A percentile compares a stretch with the other conserved stretches of the same genome.
Conservation (phyloP, 116 monocot genomes). For the Posidonia oceanica region DNA sequence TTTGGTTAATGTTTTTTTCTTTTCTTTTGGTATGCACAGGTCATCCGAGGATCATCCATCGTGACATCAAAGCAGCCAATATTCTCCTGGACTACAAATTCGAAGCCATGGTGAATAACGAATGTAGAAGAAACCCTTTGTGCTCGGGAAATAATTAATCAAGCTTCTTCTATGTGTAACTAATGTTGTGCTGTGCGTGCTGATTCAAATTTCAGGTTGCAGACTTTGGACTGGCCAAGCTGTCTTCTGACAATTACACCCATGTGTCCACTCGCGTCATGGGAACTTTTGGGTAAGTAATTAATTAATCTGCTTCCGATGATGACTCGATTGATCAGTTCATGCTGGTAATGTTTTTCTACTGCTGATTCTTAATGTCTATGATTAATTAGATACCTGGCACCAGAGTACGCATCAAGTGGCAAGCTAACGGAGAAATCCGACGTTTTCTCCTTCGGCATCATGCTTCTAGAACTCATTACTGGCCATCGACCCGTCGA, state of each 20-base stretch:
- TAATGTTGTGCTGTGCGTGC: background rate
- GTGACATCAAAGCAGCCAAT: conserved; percentile 90
- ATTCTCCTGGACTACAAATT: conserved; percentile 81
- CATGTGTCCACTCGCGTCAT: conserved; percentile 80
- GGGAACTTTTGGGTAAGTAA: conserved; percentile 86
- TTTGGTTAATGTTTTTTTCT: background rate
- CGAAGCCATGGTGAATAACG: conserved; percentile 60
- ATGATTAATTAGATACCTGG: conserved; percentile 32
- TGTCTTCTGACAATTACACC: conserved; percentile 41
- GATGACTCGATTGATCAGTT: background rate
- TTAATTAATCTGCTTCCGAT: background rate
- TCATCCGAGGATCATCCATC: conserved; percentile 77
- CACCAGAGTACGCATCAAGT: conserved; percentile 73
- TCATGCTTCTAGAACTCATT: conserved; percentile 87
- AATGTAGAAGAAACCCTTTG: no score
- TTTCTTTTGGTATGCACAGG: conserved; percentile 16
- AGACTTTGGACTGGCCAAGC: conserved; percentile 86
- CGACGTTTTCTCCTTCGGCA: conserved; percentile 76
- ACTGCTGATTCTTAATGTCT: background rate
- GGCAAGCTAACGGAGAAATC: conserved; percentile 81
- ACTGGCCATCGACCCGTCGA: conserved; percentile 69
- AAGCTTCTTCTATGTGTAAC: background rate
- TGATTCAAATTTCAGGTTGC: conserved; percentile 45
- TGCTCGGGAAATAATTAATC: no score
- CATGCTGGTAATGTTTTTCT: no score